A percentile compares a stretch with the other conserved stretches of the same genome.
phyloP scores from a whole-genome alignment of 352 stramenopile species.

The Phytophthora citrophthora region DNA sequence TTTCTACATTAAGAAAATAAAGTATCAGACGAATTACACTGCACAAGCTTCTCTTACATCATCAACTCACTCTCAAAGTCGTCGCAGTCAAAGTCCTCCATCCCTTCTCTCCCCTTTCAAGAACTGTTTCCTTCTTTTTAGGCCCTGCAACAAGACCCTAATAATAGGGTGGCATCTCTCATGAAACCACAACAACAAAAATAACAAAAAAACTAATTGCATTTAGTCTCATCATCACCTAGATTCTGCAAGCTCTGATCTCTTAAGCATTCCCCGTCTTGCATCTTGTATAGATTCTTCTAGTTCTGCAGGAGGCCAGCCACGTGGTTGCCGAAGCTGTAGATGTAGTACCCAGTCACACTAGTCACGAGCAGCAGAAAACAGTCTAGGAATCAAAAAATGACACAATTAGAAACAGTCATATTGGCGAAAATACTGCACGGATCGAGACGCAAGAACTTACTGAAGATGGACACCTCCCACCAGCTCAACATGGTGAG shows the following conservation, averaged over 20 bases:
- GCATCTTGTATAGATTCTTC: conserved; percentile 18
- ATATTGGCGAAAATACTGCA: background rate
- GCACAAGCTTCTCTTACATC: background rate
- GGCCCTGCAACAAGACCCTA: background rate
- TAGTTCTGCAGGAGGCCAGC: conserved; percentile 52
- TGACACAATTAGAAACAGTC: conserved; percentile 8
- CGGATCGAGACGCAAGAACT: conserved; percentile 23
- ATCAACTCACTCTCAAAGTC: conserved; percentile 73
- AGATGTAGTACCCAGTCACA: conserved; percentile 81
- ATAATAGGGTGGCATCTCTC: conserved; percentile 2
- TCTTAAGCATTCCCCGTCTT: background rate
- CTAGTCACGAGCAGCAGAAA: conserved; percentile 77
- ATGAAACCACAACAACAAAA: background rate
- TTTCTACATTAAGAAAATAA: conserved; percentile 43
- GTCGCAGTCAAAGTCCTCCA: conserved; percentile 68
- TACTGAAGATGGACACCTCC: conserved; percentile 87
- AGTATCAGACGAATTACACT: no score
- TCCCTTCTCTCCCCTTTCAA: conserved; percentile 3
- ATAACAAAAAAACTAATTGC: background rate
- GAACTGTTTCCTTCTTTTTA: background rate
- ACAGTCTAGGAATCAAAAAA: conserved; percentile 41
- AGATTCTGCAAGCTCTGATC: background rate
- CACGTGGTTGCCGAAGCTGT: conserved; percentile 63
- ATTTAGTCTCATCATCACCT: conserved; percentile 1
- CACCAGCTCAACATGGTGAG: conserved; percentile 85